Evolutionary conservation across 306 rosid species (phyloP), one percentile per base, ranked within the genome.

Genomic region (Senna tora): DNA sequence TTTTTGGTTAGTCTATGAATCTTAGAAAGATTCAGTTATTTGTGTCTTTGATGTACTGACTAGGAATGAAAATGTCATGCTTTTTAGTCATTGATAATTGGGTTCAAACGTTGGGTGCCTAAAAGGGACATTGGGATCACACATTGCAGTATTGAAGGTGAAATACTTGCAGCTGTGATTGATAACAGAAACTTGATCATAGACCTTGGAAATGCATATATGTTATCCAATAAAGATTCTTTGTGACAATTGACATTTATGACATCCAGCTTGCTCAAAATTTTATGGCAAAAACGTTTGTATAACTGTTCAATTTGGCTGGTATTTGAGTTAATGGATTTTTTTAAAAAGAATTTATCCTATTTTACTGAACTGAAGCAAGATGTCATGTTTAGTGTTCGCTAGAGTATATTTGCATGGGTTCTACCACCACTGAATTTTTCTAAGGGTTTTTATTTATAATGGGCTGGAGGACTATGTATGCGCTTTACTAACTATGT

Each of bases 1-100:
- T 94, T 87, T 85, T 80, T 91, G 97, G 98, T 94, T 77, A 80
- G 97, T 89, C 51, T 81, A 54, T 39, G 28, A 73, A 51, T 81
- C 76, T 60, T 71, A 5, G 59, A 57, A 65, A 9, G 49, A n/a
- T 77, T 10, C 56, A 22, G 57, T 38, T 69, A 22, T 59, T 67
- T 53, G 65, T 69, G 33, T 51, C 54, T 47, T 71, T 36, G 67
- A 42, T 76, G 54, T 59, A 71, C 25, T 22, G 71, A 28, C 47
- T 64, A 60, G 66, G 75, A 64, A 72, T 56, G 22, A 46, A 42
- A 55, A 75, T 58, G 54, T 15, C 65, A 66, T 72, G 65, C 13
- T 52, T 73, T 67, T 52, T 71, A 52, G 55, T 54, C 46, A 38
- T 43, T 54, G 64, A 11, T 43, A 58, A 43, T 12, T 51, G 61